Evolutionary conservation across 768 basidiomycete genomes (phyloP), one percentile per base, ranked within the genome.

Genomic region (Tulasnella sp.): DNA sequence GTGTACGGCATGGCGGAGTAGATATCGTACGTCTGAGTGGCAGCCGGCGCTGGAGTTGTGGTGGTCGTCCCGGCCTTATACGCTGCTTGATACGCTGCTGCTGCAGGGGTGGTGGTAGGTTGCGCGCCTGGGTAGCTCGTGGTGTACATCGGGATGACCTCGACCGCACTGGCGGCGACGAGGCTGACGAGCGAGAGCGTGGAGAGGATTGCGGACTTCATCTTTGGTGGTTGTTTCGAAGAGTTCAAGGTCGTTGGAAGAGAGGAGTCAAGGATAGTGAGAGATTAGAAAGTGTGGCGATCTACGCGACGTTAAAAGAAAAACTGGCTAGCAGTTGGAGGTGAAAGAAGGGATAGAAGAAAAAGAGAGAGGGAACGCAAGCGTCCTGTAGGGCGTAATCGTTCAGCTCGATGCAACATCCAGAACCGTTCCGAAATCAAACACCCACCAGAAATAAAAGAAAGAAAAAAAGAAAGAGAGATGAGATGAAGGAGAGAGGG

Each of bases 251-350:
- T 44, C 16, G 32, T 69, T 42, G 5, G 34, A 40, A 32, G 19
- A 35, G 67, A 69, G n/a, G 44, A 69, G 62, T 74, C n/a, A 74
- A 69, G n/a, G 52, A 59, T 32, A 78, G 81, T 77, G 77, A 79
- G 78, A 77, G 26, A 72, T 69, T 64, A 37, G 32, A 36, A 35
- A 32, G 40, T 14, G 36, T 47, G 39, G 76, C 78, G 76, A 79
- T 78, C 72, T 70, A 73, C 69, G 75, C 73, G 71, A 69, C 68
- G 77, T 75, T 78, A 80, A 81, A 79, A 40, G 74, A 72, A 76
- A 72, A 79, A 86, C 87, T 88, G 88, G 84, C 89, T 89, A 82
- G 87, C 87, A 89, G 88, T n/a, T 35, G 70, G 62, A 44, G 78
- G 76, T 22, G 35, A 40, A 34, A 34, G 29, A 29, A 22, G 42